Conservation (phyloP, 2,329 filamentous ascomycete species). For the Phoma sp. region DNA sequence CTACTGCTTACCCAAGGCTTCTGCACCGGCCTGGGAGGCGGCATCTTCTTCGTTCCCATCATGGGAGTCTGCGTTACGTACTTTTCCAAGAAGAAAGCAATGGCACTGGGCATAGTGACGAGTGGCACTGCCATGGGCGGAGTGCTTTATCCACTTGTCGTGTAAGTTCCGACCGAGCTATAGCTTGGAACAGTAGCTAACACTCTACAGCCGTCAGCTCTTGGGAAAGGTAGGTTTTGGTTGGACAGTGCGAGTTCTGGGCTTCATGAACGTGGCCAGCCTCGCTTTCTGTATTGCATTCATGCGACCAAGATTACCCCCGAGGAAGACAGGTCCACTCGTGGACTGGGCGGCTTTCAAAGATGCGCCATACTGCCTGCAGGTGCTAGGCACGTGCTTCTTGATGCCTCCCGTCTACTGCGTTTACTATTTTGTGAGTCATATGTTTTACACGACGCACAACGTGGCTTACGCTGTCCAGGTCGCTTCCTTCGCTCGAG, state of each 20-base stretch:
- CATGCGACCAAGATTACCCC: slow-evolving; percentile 56
- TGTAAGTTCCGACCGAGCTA: slow-evolving; percentile 25
- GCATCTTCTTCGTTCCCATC: slow-evolving; percentile 41
- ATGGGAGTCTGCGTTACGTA: slow-evolving; percentile 56
- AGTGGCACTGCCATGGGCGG: slow-evolving; percentile 67
- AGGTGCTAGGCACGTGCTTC: slow-evolving; percentile 54
- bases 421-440: slow-evolving; percentile 63
- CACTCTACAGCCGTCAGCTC: slow-evolving; percentile 48
- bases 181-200: neutral
- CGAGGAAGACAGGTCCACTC: slow-evolving; percentile 57
- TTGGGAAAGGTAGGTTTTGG: slow-evolving; percentile 49
- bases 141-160: slow-evolving; percentile 64
- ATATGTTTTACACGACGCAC: neutral
- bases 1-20: slow-evolving; percentile 42
- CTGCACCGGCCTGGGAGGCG: slow-evolving; percentile 40
- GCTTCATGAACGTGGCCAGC: slow-evolving; percentile 49
- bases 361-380: slow-evolving; percentile 62
- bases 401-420: slow-evolving; percentile 62
- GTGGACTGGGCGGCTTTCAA: slow-evolving; percentile 65
- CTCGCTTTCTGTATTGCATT: slow-evolving; percentile 47
- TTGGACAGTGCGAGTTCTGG: slow-evolving; percentile 49
- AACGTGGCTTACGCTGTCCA: slow-evolving; percentile 6
- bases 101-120: slow-evolving; percentile 65
- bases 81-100: slow-evolving; percentile 61
- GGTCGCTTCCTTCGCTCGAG: slow-evolving; percentile 49